Percentiles rank a stretch among this genome's conserved stretches.
phyloP scores from a whole-genome alignment of 2,329 filamentous ascomycete genomes.

The Aspergillus fijiensis region DNA sequence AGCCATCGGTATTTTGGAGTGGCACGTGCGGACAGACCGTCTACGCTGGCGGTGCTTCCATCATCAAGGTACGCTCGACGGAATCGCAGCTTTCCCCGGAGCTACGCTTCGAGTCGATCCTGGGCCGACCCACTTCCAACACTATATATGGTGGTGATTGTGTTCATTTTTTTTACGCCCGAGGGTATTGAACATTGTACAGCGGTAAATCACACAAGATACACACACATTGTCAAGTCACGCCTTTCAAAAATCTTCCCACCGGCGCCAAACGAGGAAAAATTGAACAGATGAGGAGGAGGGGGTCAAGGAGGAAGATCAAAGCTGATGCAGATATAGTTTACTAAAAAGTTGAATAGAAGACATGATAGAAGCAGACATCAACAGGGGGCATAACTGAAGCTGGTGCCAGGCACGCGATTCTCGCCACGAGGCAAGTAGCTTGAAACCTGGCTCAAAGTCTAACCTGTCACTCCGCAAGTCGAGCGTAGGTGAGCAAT shows the following conservation, averaged over 20 bases:
- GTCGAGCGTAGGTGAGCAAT: slow-evolving; percentile 62
- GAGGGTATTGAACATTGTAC: slow-evolving; percentile 42
- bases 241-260: slow-evolving; percentile 23
- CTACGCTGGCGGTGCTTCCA: no score
- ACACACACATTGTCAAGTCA: slow-evolving; percentile 20
- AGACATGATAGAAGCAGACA: slow-evolving; percentile 24
- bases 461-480: slow-evolving; percentile 45
- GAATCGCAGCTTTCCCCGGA: no score
- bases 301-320: slow-evolving; percentile 1
- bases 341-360: slow-evolving; percentile 21
- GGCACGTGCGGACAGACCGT: no score
- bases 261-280: slow-evolving; percentile 25
- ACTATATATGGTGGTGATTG: slow-evolving; percentile 20
- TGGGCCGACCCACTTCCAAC: slow-evolving; percentile 18
- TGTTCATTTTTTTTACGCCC: slow-evolving; percentile 24
- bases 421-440: slow-evolving; percentile 5
- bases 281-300: slow-evolving; percentile 7
- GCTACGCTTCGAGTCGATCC: no score
- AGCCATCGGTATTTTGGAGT: no score
- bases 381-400: slow-evolving; percentile 15
- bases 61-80: no score
- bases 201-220: slow-evolving; percentile 21
- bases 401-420: slow-evolving; percentile 12
- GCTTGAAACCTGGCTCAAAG: slow-evolving; percentile 22
- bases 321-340: slow-evolving; percentile 16